Conservation (phyloP, 169 alveolate genomes). For the Plasmodium vivax region DNA sequence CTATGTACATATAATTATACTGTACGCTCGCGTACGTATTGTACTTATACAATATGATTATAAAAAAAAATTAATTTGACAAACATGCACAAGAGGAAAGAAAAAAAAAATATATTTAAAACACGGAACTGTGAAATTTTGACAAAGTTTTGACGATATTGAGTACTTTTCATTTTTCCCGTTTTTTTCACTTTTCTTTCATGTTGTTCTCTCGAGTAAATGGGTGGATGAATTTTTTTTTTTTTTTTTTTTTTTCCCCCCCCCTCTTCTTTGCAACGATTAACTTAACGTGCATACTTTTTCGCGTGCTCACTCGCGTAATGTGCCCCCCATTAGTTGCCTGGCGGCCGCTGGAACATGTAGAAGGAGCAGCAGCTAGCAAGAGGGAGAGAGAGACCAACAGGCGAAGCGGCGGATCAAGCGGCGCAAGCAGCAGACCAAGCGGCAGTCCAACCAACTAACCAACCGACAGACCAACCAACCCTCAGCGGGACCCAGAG, state of each 20-base stretch:
- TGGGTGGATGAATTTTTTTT: constrained; percentile 14
- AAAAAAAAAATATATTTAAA: background rate
- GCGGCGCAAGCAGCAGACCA: background rate
- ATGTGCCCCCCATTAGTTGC: background rate
- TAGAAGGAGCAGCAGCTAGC: background rate
- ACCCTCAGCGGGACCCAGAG: background rate
- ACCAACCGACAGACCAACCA: background rate
- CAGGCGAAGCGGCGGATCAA: background rate
- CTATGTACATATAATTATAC: background rate
- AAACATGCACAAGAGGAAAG: background rate
- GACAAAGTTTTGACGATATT: background rate
- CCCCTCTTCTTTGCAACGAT: constrained; percentile 6
- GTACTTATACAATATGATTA: background rate
- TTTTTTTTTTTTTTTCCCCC: background rate
- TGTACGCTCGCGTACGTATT: background rate
- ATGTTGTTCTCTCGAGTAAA: constrained; percentile 23
- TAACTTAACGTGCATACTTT: background rate
- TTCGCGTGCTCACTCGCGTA: background rate
- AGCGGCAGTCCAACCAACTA: background rate
- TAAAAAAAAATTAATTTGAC: background rate
- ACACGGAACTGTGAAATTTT: constrained; percentile 18
- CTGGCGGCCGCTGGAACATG: background rate
- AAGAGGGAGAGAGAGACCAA: background rate
- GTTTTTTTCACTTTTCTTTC: constrained; percentile 14
- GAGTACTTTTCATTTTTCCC: background rate